Evolutionary conservation across 2,329 filamentous ascomycete species (phyloP).

Genomic region (Scedosporium apiospermum): DNA sequence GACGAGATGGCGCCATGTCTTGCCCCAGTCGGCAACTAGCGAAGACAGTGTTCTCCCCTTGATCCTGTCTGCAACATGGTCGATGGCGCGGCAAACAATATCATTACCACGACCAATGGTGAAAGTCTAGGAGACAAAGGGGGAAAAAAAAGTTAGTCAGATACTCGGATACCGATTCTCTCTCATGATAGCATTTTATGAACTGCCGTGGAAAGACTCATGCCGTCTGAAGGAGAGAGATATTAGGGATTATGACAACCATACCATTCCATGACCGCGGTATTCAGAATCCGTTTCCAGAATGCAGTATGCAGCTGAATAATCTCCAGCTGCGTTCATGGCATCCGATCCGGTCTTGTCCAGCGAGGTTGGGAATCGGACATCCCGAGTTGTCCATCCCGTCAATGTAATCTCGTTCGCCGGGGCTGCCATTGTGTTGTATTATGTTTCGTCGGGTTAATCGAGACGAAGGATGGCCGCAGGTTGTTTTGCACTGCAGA

Average conservation of each 20-base stretch:
- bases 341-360: conserved; percentile 95
- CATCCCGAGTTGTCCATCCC: conserved; percentile 61
- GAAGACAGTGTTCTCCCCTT: conserved; percentile 66
- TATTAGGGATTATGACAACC: conserved; percentile 2
- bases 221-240: not conserved
- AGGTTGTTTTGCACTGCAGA: no score
- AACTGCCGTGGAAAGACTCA: no score
- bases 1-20: conserved; percentile 87
- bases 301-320: conserved; percentile 91
- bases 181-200: not conserved
- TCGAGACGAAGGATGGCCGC: not conserved
- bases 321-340: conserved; percentile 91
- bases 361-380: conserved; percentile 81
- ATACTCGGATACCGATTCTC: not conserved
- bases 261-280: conserved; percentile 70
- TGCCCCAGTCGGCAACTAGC: conserved; percentile 71
- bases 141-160: not conserved
- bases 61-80: conserved; percentile 67
- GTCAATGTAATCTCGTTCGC: conserved; percentile 56
- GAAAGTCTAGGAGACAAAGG: conserved; percentile 45
- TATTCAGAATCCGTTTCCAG: conserved; percentile 66
- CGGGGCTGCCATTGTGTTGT: conserved; percentile 10
- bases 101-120: conserved; percentile 87
- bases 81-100: conserved; percentile 79
- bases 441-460: not conserved